Evolutionary conservation across 2,329 filamentous ascomycete species (phyloP), one percentile per base, ranked within the genome.

Genomic region (Atkinsonella texensis): DNA sequence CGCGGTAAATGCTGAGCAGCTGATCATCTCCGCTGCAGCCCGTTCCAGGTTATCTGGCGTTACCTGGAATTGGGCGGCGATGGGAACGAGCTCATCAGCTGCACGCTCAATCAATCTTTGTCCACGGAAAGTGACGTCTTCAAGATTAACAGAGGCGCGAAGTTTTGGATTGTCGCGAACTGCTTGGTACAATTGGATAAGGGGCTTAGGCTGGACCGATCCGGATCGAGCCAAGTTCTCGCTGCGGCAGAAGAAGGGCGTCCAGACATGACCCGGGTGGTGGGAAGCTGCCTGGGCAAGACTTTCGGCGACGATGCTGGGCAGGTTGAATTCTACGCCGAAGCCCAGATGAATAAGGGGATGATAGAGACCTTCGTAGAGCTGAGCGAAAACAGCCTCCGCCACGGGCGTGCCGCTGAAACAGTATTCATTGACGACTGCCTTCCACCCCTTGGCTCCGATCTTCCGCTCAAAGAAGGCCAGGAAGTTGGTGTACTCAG

Each of bases 311-410:
- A 87, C 70, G 54, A 87, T 77, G 10, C 76, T 76, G 0, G 82
- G 81, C 57, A 84, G 82, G 8, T 78, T 66, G 58, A 85, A 86
- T 60, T 87, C 83, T 44, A 87, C 62, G 1, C 79, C 84, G 52
- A 85, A 83, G 0, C 83, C 82, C 2, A 86, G 70, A 57, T 87
- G 82, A 51, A 87, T 86, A 15, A 85, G 64, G 1, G 83, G 82
- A 57, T 87, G 84, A 6, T 83, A 65, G 48, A 83, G 74, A 2
- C 83, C 79, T 74, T 62, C 54, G 58, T 52, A 58, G 50, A 59
- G 51, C 17, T 79, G 70, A 0, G 68, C 71, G 0, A 87, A 64
- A 70, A 88, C 71, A 50, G 72, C 71, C 54, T 86, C 75, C 2
- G 82, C 78, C 48, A 70, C 60, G 39, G 75, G 70, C 53, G 77